Evolutionary conservation across 1,284 basidiomycete genomes (phyloP).

Genomic region (Leccinum solheimii): DNA sequence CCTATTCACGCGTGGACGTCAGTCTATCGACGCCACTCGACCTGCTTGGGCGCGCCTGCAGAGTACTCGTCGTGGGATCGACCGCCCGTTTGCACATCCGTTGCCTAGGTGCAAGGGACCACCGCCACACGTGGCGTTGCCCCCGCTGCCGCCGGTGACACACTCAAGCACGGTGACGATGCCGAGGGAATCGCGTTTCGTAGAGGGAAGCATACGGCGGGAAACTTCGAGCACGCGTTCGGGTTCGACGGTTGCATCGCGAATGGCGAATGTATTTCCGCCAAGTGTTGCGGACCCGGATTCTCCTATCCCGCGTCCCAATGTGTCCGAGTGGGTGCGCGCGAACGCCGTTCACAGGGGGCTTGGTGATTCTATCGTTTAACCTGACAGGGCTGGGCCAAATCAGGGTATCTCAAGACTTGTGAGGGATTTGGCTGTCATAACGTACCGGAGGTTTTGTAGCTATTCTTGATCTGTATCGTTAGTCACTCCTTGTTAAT

Average conservation of each 20-base stretch:
- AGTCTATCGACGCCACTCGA: conserved; percentile 23
- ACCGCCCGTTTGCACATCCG: conserved; percentile 38
- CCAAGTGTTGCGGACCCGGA: conserved; percentile 48
- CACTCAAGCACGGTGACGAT: conserved; percentile 5
- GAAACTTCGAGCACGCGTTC: conserved; percentile 3
- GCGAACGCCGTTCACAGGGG: conserved; percentile 40
- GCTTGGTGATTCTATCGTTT: conserved; percentile 9
- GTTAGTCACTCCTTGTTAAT: conserved; percentile 13
- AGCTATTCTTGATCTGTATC: conserved; percentile 17
- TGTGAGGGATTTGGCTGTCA: neutral
- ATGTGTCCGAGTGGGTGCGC: conserved; percentile 55
- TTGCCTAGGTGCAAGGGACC: conserved; percentile 9
- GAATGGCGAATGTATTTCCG: conserved; percentile 38
- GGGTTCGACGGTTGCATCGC: conserved; percentile 5
- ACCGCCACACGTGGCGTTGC: conserved; percentile 1
- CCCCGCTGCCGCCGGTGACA: conserved; percentile 22
- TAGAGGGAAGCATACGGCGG: neutral
- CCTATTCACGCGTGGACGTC: conserved; percentile 21
- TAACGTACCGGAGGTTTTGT: neutral
- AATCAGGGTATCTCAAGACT: conserved; percentile 1
- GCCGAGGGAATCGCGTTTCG: conserved; percentile 4
- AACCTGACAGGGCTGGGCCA: conserved; percentile 8
- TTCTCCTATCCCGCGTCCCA: conserved; percentile 53
- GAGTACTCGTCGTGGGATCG: conserved; percentile 52
- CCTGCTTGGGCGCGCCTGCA: conserved; percentile 50